phyloP scores from a whole-genome alignment of 2,329 filamentous ascomycete genomes.

The Ophiostoma angusticollis region DNA sequence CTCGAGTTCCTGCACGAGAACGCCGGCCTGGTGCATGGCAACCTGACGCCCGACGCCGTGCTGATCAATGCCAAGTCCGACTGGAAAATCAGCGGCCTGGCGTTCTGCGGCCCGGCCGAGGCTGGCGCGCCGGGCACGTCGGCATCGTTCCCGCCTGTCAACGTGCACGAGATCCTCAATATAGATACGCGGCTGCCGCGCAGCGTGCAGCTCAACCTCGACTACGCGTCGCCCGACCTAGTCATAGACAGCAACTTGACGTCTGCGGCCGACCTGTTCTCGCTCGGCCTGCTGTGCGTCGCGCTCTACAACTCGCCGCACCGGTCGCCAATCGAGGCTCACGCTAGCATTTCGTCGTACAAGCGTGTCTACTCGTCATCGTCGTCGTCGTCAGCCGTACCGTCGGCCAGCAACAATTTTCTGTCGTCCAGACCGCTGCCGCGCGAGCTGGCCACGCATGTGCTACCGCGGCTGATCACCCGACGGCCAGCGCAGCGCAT shows the following conservation, averaged over 20 bases:
- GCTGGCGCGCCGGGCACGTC: constrained; percentile 28
- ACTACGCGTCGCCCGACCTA: constrained; percentile 92
- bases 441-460: constrained; percentile 58
- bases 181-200: constrained; percentile 72
- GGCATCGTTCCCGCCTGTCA: constrained; percentile 67
- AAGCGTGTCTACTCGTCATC: constrained; percentile 76
- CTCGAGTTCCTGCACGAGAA: constrained; percentile 18
- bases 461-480: constrained; percentile 77
- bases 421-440: constrained; percentile 69
- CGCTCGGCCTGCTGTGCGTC: constrained; percentile 74
- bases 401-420: constrained; percentile 72
- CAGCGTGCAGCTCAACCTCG: constrained; percentile 76
- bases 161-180: constrained; percentile 71
- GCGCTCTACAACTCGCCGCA: constrained; percentile 94
- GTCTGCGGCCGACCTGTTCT: constrained; percentile 81
- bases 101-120: constrained; percentile 74
- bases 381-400: constrained; percentile 64
- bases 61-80: constrained; percentile 96
- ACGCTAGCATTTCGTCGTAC: constrained; percentile 71
- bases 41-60: constrained; percentile 85
- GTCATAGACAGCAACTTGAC: constrained; percentile 83
- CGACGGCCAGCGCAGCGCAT: constrained; percentile 76
- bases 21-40: constrained; percentile 64
- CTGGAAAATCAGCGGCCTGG: constrained; percentile 95
- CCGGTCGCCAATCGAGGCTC: constrained; percentile 68